Conservation (phyloP, 2,329 filamentous ascomycete genomes). For the Cytospora chrysosperma region DNA sequence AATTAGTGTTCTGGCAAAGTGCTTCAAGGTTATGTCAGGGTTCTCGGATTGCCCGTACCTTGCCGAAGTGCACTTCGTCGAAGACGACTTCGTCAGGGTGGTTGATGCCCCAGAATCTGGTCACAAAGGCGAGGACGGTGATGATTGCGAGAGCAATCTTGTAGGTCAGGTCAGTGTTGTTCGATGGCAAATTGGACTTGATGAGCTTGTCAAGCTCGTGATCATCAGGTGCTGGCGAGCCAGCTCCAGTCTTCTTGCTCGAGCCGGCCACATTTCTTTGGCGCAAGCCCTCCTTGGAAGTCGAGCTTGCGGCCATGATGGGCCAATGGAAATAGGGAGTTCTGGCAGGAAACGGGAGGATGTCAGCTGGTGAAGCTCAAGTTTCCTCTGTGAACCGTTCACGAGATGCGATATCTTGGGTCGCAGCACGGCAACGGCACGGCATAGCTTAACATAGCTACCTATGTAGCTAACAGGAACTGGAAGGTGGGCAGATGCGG, state of each 20-base stretch:
- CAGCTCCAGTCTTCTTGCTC: conserved; percentile 50
- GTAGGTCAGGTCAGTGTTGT: conserved; percentile 76
- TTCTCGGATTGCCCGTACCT: conserved; percentile 59
- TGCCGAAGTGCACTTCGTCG: conserved; percentile 98
- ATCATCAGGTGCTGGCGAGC: conserved; percentile 40
- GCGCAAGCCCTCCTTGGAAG: conserved; percentile 58
- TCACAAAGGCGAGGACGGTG: conserved; percentile 82
- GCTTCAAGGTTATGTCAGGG: not conserved
- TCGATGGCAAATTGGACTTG: conserved; percentile 40
- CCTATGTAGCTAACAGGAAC: conserved; percentile 9
- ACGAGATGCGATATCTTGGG: not conserved
- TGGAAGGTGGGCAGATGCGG: conserved; percentile 20
- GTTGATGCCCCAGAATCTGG: conserved; percentile 92
- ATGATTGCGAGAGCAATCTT: conserved; percentile 74
- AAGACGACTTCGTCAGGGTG: conserved; percentile 97
- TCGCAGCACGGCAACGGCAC: not conserved
- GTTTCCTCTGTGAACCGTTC: not conserved
- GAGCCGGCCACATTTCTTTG: conserved; percentile 53
- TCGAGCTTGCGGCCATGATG: conserved; percentile 48
- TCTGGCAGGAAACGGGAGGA: conserved; percentile 3
- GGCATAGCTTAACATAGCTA: not conserved
- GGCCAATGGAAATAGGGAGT: conserved; percentile 12
- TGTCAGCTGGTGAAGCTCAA: conserved; percentile 7
- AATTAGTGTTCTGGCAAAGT: not conserved
- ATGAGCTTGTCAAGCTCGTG: conserved; percentile 52